Base-by-base conservation (phyloP, 345 rosid species). In the Trapa incisa region DNA sequence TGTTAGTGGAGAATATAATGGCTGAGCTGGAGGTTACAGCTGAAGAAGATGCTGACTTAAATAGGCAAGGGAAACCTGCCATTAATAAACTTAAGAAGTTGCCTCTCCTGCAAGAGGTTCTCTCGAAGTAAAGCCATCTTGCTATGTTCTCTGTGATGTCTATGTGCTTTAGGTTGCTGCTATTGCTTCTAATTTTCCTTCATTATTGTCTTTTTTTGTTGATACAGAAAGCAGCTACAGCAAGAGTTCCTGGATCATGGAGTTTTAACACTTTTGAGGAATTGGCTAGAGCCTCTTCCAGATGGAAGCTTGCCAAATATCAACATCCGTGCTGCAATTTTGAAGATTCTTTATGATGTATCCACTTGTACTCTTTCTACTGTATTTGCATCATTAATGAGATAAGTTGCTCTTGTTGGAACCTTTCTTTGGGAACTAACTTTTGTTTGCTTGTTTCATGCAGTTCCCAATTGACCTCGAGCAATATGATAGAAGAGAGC, bases 231-330 rank as follows among this genome's bases (percentile, higher is more conserved):
- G 83, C 97, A 93, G 78, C 98, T 93, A 71, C 98, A 93, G 68
- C 90, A 87, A 71, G 98, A 93, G 66, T 91, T 89, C 73, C 75
- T 94, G 68, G 99, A 94, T 78, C 97, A 94, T 74, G 99, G 99
- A 66, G 99, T 94, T 53, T 65, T 94, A 65, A 83, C 91, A 56
- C 78, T 94, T 62, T 72, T 89, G 70, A 94, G 89, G 87, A 89
- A 84, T 72, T 91, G 99, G 99, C 97, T 94, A 56, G 99, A 94
- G 74, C 99, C 97, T 39, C 97, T 91, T 77, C 99, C 99, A 50
- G 97, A 94, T 81, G 95, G 96, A 74, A 94, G 99, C 72, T 84
- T 94, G 72, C 99, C 99, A 10, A 91, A 86, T 76, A 89, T 87
- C 74, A 94, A 94, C 71, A 94, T 94, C 67, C 96, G 97, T 45